Base-by-base conservation (phyloP, 495 filamentous ascomycete genomes). In the Neurospora africana region DNA sequence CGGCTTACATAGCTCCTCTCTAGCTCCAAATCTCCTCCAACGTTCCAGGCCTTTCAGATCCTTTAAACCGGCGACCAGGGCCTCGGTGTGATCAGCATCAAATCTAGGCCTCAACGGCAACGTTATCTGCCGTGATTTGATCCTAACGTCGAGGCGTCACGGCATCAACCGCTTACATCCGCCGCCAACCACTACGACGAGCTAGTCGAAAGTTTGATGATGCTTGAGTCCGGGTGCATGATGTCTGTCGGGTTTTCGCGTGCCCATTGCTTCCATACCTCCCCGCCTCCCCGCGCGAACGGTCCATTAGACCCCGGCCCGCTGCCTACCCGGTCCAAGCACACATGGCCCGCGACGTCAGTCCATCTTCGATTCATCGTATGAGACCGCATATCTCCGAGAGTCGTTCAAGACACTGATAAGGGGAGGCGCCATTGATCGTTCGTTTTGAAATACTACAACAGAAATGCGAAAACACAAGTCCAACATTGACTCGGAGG, bases 1-100 rank as follows among this genome's bases (percentile, higher is more conserved):
- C 13, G 47, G 82, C 1, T 91, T 89, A 36, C n/a, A n/a, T n/a
- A 93, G 78, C 39, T 80, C 79, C 38, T 83, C 80, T 94, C 93
- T 0, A 95, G 84, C 35, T 58, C 23, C 47, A 58, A 58, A 17
- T 58, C 44, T 53, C 21, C 44, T 10, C 44, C 44, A 53, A 53
- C 10, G n/a, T 53, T 53, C 44, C 44, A 53, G 44, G 47, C 47
- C 23, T 61, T 30, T 61, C 47, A 61, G 47, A 61, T 23, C 47
- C 53, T 61, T 30, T 30, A 30, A 61, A 61, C 53, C 53, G 53
- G 27, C 30, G 53, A 61, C 27, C 5, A 61, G 27, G 53, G 27
- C 53, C 27, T 61, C 27, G 53, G 53, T 53, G 44, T 61, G 53
- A 61, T 33, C 53, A 61, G 53, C n/a, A n/a, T n/a, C n/a, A n/a